Base-by-base conservation (phyloP, 2,329 filamentous ascomycete genomes). In the Cladosporium austrohemisphaericum region DNA sequence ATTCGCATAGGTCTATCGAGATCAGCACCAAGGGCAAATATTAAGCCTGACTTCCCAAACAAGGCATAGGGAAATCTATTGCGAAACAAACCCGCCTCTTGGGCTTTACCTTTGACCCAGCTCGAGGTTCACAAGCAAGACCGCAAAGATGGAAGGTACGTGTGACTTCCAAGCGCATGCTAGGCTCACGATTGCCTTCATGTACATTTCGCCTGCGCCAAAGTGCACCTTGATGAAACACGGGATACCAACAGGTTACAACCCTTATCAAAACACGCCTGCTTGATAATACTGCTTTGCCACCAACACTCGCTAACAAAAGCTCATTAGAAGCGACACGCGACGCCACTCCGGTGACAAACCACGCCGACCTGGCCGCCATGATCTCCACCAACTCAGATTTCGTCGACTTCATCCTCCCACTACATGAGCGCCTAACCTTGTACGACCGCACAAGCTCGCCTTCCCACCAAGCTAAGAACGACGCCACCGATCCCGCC, bases 351-450 rank as follows among this genome's bases (percentile, higher is more conserved):
- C 35, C 41, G 33, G 43, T 31, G 14, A 45, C 32, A 10, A 37
- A 41, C 16, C 41, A 28, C 11, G 35, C 25, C 23, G 36, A 45
- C 14, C 28, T 44, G 13, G 44, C 33, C 33, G 44, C 44, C 10
- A 47, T 47, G 44, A 47, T 47, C 11, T 47, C 44, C 16, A 54
- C 55, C 13, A 49, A 53, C 45, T 57, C 58, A 28, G 62, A 65
- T 14, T 65, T 65, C 50, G 58, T 65, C 52, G 61, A 65, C 51
- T 56, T 60, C 38, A 57, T 63, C 50, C 50, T 55, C 26, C 63
- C 63, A 5, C 58, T 62, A 2, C 49, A 52, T 40, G 58, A 63
- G 26, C 59, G 61, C 23, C 51, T 65, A n/a, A 55, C 53, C 22
- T 54, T 60, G 53, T 67, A 66, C 56, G 59, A 66, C 50, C 47